Evolutionary conservation across 257 asterid genomes (phyloP).

Genomic region (Dorcoceras hygrometricum): DNA sequence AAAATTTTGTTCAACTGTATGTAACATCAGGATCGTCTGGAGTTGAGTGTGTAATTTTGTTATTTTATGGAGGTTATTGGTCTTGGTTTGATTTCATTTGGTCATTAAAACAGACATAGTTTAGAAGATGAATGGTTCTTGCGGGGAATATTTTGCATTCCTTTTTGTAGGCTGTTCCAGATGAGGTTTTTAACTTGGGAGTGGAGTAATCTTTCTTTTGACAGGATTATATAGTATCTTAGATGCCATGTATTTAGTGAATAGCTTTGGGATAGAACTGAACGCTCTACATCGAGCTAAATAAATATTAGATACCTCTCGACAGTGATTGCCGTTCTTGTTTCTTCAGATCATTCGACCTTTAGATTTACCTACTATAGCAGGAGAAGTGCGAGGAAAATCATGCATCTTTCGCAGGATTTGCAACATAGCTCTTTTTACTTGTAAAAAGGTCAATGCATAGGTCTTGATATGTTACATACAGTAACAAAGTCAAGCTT

Average conservation of each 20-base stretch:
- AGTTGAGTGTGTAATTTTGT: not conserved
- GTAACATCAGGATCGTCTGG: not conserved
- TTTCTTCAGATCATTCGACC: constrained; percentile 9
- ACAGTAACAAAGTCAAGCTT: no score
- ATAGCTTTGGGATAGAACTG: not conserved
- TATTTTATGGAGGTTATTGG: not conserved
- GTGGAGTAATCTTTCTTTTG: no score
- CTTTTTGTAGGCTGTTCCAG: not conserved
- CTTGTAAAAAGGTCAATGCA: no score
- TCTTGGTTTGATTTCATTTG: not conserved
- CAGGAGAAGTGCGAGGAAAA: not conserved
- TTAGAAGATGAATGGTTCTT: not conserved
- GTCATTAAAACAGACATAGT: not conserved
- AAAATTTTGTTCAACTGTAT: not conserved
- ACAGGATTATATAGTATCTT: no score
- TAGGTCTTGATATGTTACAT: no score
- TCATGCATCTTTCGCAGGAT: not conserved
- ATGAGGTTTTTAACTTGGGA: not conserved
- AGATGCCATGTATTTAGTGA: not conserved
- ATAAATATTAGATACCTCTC: not conserved
- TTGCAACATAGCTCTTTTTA: not conserved
- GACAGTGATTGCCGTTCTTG: not conserved
- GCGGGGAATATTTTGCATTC: not conserved
- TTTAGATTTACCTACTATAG: constrained; percentile 8
- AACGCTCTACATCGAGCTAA: not conserved